Base-by-base conservation (phyloP, 139 green algal genomes). In the Haematococcus lacustris region DNA sequence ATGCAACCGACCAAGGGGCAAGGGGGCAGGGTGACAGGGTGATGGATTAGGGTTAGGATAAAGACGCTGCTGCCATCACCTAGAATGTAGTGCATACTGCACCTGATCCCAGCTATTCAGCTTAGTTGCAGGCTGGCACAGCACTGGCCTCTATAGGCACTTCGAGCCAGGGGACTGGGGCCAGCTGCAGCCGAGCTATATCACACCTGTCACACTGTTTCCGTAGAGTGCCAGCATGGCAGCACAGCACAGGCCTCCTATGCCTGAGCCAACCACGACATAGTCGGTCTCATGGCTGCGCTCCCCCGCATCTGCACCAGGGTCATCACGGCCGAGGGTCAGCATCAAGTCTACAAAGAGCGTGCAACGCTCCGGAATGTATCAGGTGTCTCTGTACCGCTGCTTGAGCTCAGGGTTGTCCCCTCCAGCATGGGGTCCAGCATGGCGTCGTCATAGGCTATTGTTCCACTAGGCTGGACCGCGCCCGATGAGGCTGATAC, bases 221-320 rank as follows among this genome's bases (percentile, higher is more conserved):
- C 87, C 89, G 73, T 92, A 93, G 6, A 77, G 77, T 1, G 86
- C 85, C 2, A 94, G 83, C 53, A 94, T 39, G 6, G 86, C 89
- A 26, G 83, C 89, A 72, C 88, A 93, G 77, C 86, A 94, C 1
- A 94, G 78, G 2, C 83, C 80, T 79, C 50, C 41, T 34, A 64
- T 78, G 3, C 82, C 64, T 67, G 25, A 41, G 28, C 66, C 72
- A 34, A 72, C 64, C 1, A 72, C 43, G 28, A 72, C 32, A 38
- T 65, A 72, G 32, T 72, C 67, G 26, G 67, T 51, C 37, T 69
- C 61, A 26, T 41, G 43, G 17, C 17, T 53, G 9, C 43, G 43
- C 43, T 9, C 9, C 43, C 9, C 43, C 9, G 43, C 9, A 53
- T 9, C 43, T 53, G 43, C 17, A 53, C 43, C 9, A 9, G 43